These are phyloP conservation scores for Paracamarosporium sp. DNA, from an alignment of 2,329 filamentous ascomycete genomes.

Conservation along the genomic window DNA sequence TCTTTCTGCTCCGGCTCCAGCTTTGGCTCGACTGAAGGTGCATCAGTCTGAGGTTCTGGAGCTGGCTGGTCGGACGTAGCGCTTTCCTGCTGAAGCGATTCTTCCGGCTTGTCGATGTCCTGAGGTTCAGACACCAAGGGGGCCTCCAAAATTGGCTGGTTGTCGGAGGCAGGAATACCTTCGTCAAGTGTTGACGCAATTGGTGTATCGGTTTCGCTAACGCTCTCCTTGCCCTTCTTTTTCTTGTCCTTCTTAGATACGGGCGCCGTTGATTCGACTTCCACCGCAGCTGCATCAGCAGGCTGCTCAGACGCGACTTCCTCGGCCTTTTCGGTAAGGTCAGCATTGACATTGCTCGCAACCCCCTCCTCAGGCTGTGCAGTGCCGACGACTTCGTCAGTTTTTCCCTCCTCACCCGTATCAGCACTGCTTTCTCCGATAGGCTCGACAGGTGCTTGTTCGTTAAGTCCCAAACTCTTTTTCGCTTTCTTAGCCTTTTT, in stretches of 20 bases:
- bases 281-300: not conserved
- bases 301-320: not conserved
- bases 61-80: not conserved
- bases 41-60: not conserved
- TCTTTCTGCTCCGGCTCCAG: slow-evolving; percentile 6
- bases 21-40: not conserved
- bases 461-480: not conserved
- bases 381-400: not conserved
- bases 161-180: not conserved
- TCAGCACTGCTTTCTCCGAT: not conserved
- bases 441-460: not conserved
- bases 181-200: not conserved
- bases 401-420: not conserved
- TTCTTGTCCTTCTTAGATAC: slow-evolving; percentile 20
- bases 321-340: not conserved
- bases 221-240: slow-evolving; percentile 10
- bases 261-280: slow-evolving; percentile 10
- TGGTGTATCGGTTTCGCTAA: not conserved
- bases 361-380: not conserved
- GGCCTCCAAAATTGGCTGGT: not conserved
- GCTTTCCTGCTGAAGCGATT: not conserved
- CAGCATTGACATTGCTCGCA: not conserved
- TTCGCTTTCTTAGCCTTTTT: slow-evolving; percentile 1
- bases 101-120: not conserved
- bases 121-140: not conserved